These are phyloP conservation scores for Thalassiosira hispida DNA, from an alignment of 352 stramenopile genomes.

Conservation along the genomic window DNA sequence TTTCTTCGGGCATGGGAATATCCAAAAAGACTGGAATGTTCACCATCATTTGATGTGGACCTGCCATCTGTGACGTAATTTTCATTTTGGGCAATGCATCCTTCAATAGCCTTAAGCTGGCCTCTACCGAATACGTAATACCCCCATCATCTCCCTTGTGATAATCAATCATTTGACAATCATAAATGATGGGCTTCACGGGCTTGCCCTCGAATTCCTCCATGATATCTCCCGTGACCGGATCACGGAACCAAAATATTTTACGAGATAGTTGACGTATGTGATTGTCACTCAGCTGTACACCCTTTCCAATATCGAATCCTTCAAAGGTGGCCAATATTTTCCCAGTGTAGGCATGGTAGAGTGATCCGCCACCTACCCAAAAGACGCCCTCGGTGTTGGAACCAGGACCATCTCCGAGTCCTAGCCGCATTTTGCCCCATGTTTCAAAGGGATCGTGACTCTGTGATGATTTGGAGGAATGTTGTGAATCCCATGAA, in stretches of 20 bases:
- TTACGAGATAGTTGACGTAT: constrained; percentile 57
- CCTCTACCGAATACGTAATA: constrained; percentile 43
- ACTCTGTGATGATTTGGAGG: background rate
- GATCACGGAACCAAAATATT: constrained; percentile 65
- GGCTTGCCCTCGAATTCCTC: constrained; percentile 50
- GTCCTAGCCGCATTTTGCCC: constrained; percentile 44
- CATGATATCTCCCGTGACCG: constrained; percentile 42
- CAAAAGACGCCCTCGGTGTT: constrained; percentile 40
- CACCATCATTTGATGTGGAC: constrained; percentile 43
- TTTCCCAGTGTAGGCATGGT: constrained; percentile 49
- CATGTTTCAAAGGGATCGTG: constrained; percentile 47
- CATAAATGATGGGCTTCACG: constrained; percentile 50
- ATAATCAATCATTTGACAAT: constrained; percentile 62
- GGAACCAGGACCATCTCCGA: constrained; percentile 35
- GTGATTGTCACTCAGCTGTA: constrained; percentile 37
- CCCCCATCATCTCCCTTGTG: constrained; percentile 28
- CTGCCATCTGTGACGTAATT: constrained; percentile 37
- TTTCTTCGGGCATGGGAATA: constrained; percentile 35
- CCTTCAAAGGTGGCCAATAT: constrained; percentile 54
- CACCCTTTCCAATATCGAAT: constrained; percentile 52
- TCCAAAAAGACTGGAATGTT: constrained; percentile 59
- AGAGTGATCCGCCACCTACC: constrained; percentile 46
- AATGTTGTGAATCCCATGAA: constrained; percentile 14
- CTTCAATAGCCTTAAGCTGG: constrained; percentile 32
- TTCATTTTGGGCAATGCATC: constrained; percentile 42